These are phyloP conservation scores for Plectosphaerella plurivora DNA, from an alignment of 2,329 filamentous ascomycete genomes.

Conservation along the genomic window DNA sequence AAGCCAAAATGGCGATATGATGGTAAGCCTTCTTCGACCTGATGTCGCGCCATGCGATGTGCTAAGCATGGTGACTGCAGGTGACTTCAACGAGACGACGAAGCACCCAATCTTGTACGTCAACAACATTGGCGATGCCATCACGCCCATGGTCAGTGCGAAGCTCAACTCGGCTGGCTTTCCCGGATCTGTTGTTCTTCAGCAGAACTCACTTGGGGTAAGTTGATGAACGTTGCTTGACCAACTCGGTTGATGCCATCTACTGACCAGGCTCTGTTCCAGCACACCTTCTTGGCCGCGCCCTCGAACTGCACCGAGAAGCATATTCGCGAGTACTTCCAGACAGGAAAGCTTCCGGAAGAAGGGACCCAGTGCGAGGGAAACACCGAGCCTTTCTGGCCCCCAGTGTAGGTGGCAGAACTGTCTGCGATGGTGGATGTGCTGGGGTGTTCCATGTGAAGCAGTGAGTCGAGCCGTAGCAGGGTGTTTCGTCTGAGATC, in stretches of 20 bases:
- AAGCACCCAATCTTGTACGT: conserved; percentile 39
- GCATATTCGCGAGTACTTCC: conserved; percentile 39
- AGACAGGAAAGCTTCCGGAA: conserved; percentile 38
- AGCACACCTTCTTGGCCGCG: conserved; percentile 47
- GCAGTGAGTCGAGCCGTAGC: neutral
- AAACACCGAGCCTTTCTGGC: conserved; percentile 35
- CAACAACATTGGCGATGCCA: conserved; percentile 40
- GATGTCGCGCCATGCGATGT: no score
- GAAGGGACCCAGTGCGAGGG: conserved; percentile 40
- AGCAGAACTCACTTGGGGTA: conserved; percentile 48
- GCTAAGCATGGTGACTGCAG: conserved; percentile 9
- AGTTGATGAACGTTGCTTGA: conserved; percentile 12
- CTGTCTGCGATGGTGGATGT: neutral
- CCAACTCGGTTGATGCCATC: neutral
- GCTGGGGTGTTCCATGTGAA: neutral
- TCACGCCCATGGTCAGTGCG: conserved; percentile 43
- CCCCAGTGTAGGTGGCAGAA: neutral
- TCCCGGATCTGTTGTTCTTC: conserved; percentile 37
- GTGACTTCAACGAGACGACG: conserved; percentile 26
- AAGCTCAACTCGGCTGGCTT: conserved; percentile 38
- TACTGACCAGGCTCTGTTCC: neutral
- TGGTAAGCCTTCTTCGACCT: conserved; percentile 15
- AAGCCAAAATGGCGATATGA: conserved; percentile 34
- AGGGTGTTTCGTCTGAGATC: neutral
- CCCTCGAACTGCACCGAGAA: conserved; percentile 38